Percentiles rank a stretch among this genome's conserved stretches.
phyloP scores from a whole-genome alignment of 495 filamentous ascomycete genomes.

The Aspergillus ellipticus region DNA sequence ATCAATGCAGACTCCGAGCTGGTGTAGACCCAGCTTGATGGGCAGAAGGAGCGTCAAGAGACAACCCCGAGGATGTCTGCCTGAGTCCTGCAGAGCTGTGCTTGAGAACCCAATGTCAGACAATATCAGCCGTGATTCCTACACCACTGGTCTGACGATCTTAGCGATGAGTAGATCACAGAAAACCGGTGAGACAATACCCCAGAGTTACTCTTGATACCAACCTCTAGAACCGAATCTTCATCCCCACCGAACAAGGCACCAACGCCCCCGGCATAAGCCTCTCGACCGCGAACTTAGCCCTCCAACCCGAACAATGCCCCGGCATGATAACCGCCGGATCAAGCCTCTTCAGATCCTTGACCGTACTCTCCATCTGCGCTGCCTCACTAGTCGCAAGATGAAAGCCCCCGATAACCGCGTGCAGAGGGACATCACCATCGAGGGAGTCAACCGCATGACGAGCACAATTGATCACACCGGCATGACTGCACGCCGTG shows the following conservation, averaged over 20 bases:
- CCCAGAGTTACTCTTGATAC: not conserved
- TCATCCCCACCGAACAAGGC: constrained; percentile 54
- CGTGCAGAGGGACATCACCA: constrained; percentile 44
- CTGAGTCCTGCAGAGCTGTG: not conserved
- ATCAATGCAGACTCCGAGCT: too few species aligned
- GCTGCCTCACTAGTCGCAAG: constrained; percentile 46
- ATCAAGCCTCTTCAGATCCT: constrained; percentile 50
- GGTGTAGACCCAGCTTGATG: too few species aligned
- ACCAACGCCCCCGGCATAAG: constrained; percentile 53
- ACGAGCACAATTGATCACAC: constrained; percentile 53
- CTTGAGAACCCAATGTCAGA: too few species aligned
- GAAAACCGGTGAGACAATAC: not conserved
- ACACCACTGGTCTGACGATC: too few species aligned
- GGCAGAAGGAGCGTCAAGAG: too few species aligned
- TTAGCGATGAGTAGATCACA: too few species aligned
- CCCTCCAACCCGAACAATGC: constrained; percentile 61
- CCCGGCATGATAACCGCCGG: constrained; percentile 54
- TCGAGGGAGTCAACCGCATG: constrained; percentile 44
- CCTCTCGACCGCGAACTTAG: constrained; percentile 58
- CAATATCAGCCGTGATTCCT: too few species aligned
- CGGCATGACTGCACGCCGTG: constrained; percentile 60
- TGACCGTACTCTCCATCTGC: constrained; percentile 45
- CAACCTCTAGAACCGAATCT: constrained; percentile 37
- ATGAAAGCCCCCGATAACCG: constrained; percentile 59
- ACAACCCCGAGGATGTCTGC: too few species aligned